Evolutionary conservation across 2,329 filamentous ascomycete species (phyloP), one percentile per base, ranked within the genome.

Genomic region (Scortechinia acanthostroma): DNA sequence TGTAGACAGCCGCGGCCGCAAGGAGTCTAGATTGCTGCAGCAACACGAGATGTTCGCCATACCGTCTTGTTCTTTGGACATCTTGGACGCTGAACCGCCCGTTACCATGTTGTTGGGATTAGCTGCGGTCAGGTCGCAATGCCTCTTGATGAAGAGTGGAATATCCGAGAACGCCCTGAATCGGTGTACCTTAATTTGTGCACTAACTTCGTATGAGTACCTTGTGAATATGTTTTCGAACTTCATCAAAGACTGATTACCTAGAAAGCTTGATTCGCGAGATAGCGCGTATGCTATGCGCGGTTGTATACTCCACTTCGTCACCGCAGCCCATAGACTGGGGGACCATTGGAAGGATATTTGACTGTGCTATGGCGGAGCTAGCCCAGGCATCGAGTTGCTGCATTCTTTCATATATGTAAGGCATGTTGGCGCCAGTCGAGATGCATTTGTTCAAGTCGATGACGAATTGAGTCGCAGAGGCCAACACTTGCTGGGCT

Each of bases 81-180:
- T 10, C n/a, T 47, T 46, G 15, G 48, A 47, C 13, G 50, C 30
- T 13, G 46, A 14, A 43, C 55, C 52, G 19, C 43, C 45, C 28
- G 49, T 43, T n/a, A n/a, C n/a, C n/a, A n/a, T n/a, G 22, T 49
- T 46, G 19, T 25, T 45, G 20, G 42, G 25, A 13, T 44, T 10
- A 28, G 58, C 55, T n/a, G 59, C 51, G 22, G 59, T 59, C 15
- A 70, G 55, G 46, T 69, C 66, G 50, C 66, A 70, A 45, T 70
- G 66, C 30, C 59, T 61, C 46, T 67, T 66, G 20, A 68, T 60
- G 49, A 70, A 70, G 14, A 69, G 60, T 2, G 67, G 65, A 10
- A 68, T 63, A 46, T 70, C 66, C 16, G 61, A 64, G 48, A 70
- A 70, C 15, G 67, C 67, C 35, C 64, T 55, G 45, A 69, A 69